A percentile compares a stretch with the other conserved stretches of the same genome.
Conservation (phyloP, 768 basidiomycete species). For the Mycena vitilis region DNA sequence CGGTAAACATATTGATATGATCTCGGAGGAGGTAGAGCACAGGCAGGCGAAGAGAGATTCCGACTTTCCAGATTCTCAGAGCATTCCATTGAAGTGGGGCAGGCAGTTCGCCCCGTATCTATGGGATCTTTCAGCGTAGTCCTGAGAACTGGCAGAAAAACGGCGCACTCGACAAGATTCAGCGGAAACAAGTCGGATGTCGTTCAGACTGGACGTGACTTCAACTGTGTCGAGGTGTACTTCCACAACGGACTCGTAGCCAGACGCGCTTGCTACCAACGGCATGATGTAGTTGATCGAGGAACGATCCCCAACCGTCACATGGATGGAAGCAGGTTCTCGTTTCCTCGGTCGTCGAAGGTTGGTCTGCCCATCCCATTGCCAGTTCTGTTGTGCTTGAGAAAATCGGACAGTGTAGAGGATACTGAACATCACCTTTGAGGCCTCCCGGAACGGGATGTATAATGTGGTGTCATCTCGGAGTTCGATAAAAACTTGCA, state of each 20-base stretch:
- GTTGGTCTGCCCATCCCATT: slow-evolving; percentile 78
- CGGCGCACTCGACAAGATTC: slow-evolving; percentile 79
- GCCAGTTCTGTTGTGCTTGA: slow-evolving; percentile 77
- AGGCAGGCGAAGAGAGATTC: slow-evolving; percentile 78
- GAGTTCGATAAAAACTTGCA: slow-evolving; percentile 87
- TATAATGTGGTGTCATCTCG: slow-evolving; percentile 80
- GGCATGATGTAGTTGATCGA: slow-evolving; percentile 88
- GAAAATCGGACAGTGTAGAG: too few species aligned
- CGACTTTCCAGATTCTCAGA: slow-evolving; percentile 81
- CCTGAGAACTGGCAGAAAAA: slow-evolving; percentile 1
- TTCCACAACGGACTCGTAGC: slow-evolving; percentile 85
- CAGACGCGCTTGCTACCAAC: slow-evolving; percentile 76
- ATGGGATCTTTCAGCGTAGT: slow-evolving; percentile 4
- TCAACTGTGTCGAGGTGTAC: slow-evolving; percentile 84
- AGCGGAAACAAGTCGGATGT: slow-evolving; percentile 80
- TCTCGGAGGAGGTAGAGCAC: slow-evolving; percentile 86
- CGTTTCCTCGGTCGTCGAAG: slow-evolving; percentile 65
- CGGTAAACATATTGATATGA: slow-evolving; percentile 94
- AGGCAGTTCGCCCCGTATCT: slow-evolving; percentile 83
- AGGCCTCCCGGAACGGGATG: slow-evolving; percentile 92
- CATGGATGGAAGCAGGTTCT: slow-evolving; percentile 77
- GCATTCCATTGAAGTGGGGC: slow-evolving; percentile 87
- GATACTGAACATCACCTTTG: slow-evolving; percentile 66
- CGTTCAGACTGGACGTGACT: slow-evolving; percentile 88
- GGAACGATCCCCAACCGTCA: slow-evolving; percentile 83